phyloP scores from a whole-genome alignment of 2,329 filamentous ascomycete genomes.

The Fusarium goolgardi region DNA sequence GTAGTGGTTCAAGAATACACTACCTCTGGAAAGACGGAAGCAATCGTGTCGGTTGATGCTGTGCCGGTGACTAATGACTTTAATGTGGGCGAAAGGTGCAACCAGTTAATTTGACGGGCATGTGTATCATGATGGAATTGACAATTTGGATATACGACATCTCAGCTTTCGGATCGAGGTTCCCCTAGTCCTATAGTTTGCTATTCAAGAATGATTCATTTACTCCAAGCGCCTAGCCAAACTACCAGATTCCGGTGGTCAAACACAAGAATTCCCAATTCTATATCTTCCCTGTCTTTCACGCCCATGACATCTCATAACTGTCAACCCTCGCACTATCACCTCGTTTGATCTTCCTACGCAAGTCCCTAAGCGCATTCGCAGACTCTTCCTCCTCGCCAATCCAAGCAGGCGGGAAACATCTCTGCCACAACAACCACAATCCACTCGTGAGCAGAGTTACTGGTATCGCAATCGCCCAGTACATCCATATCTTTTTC shows the following conservation, averaged over 20 bases:
- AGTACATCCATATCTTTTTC: slow-evolving; percentile 53
- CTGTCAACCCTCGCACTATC: background rate
- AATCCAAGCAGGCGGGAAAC: slow-evolving; percentile 4
- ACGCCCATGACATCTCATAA: background rate
- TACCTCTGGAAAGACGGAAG: background rate
- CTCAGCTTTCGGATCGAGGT: accelerated
- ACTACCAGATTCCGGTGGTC: background rate
- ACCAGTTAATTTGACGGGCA: background rate
- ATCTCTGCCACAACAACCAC: slow-evolving; percentile 40
- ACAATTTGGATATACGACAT: background rate
- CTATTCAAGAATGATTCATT: background rate
- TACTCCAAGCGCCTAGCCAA: background rate
- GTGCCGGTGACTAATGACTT: background rate
- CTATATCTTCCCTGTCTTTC: background rate
- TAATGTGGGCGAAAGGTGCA: background rate
- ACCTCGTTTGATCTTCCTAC: background rate
- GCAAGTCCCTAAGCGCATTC: background rate
- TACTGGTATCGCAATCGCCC: slow-evolving; percentile 49
- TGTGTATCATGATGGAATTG: accelerated
- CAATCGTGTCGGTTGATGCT: background rate
- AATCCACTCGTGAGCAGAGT: slow-evolving; percentile 38
- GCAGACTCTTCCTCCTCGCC: slow-evolving; percentile 17
- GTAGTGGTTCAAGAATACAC: slow-evolving; percentile 6
- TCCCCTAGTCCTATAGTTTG: background rate
- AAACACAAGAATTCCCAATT: background rate